Evolutionary conservation across 2,329 filamentous ascomycete species (phyloP), one percentile per base, ranked within the genome.

Genomic region (Zasmidium angulare): DNA sequence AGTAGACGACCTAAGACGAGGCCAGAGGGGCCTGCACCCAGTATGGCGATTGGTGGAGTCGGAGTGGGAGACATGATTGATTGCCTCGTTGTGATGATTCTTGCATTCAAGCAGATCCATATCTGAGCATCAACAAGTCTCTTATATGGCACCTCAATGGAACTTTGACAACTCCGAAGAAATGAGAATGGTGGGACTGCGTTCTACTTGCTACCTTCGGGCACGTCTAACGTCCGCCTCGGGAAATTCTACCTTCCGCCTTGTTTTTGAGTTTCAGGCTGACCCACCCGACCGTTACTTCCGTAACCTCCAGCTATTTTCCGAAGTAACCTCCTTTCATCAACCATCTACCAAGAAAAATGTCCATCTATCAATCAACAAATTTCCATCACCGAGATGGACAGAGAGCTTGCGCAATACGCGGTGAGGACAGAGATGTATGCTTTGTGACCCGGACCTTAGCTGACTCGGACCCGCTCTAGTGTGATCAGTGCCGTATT

Each of bases 1-100:
- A 74, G 63, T 1, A 74, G 56, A 22, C 70, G 64, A 26, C 63
- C 72, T 12, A 74, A 67, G 6, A 63, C 62, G 17, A 72, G 68
- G 24, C 72, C 72, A 14, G 60, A 60, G 20, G 72, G 72, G 4
- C 72, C 72, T 12, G 68, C 71, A 49, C 72, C 72, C 10, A 74
- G 59, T 43, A 74, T 72, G n/a, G 70, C 71, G 51, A 72, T 69
- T 50, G 64, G 56, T 51, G 64, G 64, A 31, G 14, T 22, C 9
- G 21, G 21, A n/a, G 14, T 46, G 4, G 31, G 29, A 3, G 53
- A 36, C 56, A 63, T 62, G 21, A 31, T 48, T 21, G 31, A 22
- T 12, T 26, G 2, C n/a, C n/a, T 3, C 17, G n/a, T 20, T 29
- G 21, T 48, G 53, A 29, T 20, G n/a, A 29, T 29, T n/a, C n/a